These are phyloP conservation scores for Nosema muscidifuracis DNA, from an alignment of 371 early-diverging fungal species.

Conservation along the genomic window DNA sequence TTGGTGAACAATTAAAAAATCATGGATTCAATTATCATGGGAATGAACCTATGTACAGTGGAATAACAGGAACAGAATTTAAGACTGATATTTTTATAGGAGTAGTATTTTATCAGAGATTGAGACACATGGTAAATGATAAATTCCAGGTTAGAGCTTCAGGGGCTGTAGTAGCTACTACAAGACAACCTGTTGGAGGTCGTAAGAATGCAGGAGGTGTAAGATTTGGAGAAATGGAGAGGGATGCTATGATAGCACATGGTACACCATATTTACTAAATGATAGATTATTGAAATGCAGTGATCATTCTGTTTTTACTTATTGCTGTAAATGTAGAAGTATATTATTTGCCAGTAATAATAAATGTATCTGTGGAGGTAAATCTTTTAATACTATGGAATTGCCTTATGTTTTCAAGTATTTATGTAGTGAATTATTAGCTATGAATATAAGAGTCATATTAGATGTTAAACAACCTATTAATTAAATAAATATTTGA, in stretches of 20 bases:
- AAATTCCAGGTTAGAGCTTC: slow-evolving; percentile 98
- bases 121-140: slow-evolving; percentile 98
- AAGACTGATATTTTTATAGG: slow-evolving; percentile 96
- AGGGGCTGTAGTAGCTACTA: slow-evolving; percentile 88
- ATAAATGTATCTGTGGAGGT: slow-evolving; percentile 42
- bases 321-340: slow-evolving; percentile 47
- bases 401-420: slow-evolving; percentile 92
- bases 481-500: neutral
- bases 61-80: slow-evolving; percentile 91
- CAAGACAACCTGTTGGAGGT: slow-evolving; percentile 96
- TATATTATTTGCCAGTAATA: slow-evolving; percentile 37
- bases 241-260: slow-evolving; percentile 95
- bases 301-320: slow-evolving; percentile 71
- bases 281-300: slow-evolving; percentile 95
- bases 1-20: slow-evolving; percentile 77
- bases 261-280: slow-evolving; percentile 84
- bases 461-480: slow-evolving; percentile 58
- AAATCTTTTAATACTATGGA: slow-evolving; percentile 72
- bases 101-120: slow-evolving; percentile 98
- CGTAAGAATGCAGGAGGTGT: slow-evolving; percentile 94
- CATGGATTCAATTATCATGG: slow-evolving; percentile 95
- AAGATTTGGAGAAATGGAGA: slow-evolving; percentile 99
- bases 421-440: slow-evolving; percentile 86
- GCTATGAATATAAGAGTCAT: slow-evolving; percentile 76
- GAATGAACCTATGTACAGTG: slow-evolving; percentile 96